Conservation (phyloP, 2,329 filamentous ascomycete species). For the Pleoardoris graminearum region DNA sequence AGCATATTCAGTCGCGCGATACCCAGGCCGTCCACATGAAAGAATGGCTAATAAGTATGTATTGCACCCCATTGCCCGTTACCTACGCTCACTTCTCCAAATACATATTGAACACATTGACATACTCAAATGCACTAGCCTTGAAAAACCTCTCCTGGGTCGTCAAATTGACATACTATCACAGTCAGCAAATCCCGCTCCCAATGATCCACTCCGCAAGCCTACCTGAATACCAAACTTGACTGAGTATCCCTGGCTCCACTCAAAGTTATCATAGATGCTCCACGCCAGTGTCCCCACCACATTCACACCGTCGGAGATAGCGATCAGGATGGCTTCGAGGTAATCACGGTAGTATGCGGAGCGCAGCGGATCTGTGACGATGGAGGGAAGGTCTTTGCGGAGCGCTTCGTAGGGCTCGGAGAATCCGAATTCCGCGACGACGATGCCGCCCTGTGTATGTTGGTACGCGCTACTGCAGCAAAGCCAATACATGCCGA, state of each 20-base stretch:
- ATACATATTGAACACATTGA: conserved; percentile 38
- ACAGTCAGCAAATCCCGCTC: neutral
- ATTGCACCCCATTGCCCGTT: neutral
- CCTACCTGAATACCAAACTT: conserved; percentile 42
- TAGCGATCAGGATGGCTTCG: conserved; percentile 37
- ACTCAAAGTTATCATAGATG: conserved; percentile 46
- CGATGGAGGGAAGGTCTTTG: conserved; percentile 33
- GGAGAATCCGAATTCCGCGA: conserved; percentile 45
- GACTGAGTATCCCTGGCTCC: conserved; percentile 33
- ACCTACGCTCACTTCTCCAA: conserved; percentile 16
- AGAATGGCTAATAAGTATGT: no score
- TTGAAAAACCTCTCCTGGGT: conserved; percentile 44
- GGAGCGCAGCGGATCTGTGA: conserved; percentile 34
- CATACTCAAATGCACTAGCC: conserved; percentile 45
- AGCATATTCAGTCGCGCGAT: no score
- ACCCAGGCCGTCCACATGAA: no score
- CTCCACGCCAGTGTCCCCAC: conserved; percentile 43
- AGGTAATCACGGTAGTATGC: conserved; percentile 42
- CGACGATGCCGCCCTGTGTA: conserved; percentile 30
- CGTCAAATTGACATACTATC: conserved; percentile 45
- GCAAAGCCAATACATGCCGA: no score
- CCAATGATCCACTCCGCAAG: neutral
- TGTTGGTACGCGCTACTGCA: neutral
- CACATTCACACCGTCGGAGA: conserved; percentile 42
- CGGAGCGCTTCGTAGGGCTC: conserved; percentile 41